A percentile compares a stretch with the other conserved stretches of the same genome.
Conservation (phyloP, 2,329 filamentous ascomycete species). For the Phialophora tarda region DNA sequence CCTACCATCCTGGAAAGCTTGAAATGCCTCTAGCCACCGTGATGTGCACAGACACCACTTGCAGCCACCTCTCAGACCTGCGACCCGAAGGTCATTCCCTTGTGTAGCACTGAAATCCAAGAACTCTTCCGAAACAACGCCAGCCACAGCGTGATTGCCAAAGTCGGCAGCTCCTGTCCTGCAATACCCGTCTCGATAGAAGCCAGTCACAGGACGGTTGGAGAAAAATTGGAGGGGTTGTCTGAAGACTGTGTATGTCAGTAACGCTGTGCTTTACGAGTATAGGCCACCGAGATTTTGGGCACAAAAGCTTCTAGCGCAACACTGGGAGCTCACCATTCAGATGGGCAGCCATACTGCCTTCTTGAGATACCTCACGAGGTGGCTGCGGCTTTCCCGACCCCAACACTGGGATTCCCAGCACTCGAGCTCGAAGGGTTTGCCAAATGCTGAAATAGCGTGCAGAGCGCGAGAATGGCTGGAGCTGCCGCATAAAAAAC, state of each 20-base stretch:
- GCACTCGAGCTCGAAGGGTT: slow-evolving; percentile 28
- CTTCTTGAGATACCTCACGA: slow-evolving; percentile 14
- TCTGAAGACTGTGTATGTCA: slow-evolving; percentile 55
- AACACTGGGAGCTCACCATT: slow-evolving; percentile 25
- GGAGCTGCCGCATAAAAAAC: slow-evolving; percentile 22
- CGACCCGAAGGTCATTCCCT: slow-evolving; percentile 65
- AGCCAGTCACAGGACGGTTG: slow-evolving; percentile 65
- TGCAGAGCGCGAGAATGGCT: neutral
- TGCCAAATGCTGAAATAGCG: slow-evolving; percentile 32
- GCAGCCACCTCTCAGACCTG: slow-evolving; percentile 63
- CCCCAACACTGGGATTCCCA: slow-evolving; percentile 28
- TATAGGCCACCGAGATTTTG: neutral
- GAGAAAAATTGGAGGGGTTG: slow-evolving; percentile 65
- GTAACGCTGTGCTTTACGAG: neutral
- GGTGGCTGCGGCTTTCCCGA: slow-evolving; percentile 21
- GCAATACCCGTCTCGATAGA: slow-evolving; percentile 68
- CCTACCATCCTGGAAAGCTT: slow-evolving; percentile 56
- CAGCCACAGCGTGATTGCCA: slow-evolving; percentile 67
- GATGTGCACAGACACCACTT: slow-evolving; percentile 69
- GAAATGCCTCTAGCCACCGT: slow-evolving; percentile 65
- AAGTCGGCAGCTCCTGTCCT: slow-evolving; percentile 59
- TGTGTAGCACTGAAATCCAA: slow-evolving; percentile 65
- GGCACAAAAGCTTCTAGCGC: neutral
- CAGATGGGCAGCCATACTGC: slow-evolving; percentile 29
- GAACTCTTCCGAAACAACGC: slow-evolving; percentile 64